These are phyloP conservation scores for Ceratocystis destructans DNA, from an alignment of 2,329 filamentous ascomycete genomes.

Conservation along the genomic window DNA sequence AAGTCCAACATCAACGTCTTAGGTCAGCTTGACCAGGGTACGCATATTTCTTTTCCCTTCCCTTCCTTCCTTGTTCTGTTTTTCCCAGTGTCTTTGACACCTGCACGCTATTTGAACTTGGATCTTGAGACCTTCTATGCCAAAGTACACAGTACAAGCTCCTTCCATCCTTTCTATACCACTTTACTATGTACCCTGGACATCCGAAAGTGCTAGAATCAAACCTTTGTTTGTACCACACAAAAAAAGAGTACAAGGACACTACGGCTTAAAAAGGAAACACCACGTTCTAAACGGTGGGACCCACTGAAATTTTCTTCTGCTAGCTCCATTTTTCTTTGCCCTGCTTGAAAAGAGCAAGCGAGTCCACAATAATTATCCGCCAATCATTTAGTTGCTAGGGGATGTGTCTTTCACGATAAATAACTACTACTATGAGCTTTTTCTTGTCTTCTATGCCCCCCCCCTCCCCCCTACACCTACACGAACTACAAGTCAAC, in stretches of 20 bases:
- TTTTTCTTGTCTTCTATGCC: too few species aligned
- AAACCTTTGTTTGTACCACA: neutral
- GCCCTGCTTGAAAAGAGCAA: neutral
- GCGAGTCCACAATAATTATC: neutral
- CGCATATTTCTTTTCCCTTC: neutral
- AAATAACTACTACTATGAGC: too few species aligned
- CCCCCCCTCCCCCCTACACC: too few species aligned
- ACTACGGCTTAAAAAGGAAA: neutral
- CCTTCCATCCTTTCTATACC: neutral
- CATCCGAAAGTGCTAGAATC: neutral
- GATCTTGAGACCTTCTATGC: neutral
- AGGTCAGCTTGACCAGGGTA: neutral
- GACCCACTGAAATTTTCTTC: slow-evolving; percentile 4
- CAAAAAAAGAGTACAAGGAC: neutral
- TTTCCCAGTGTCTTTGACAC: neutral
- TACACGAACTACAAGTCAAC: too few species aligned
- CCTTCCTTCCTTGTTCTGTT: neutral
- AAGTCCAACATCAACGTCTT: neutral
- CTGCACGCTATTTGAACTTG: neutral
- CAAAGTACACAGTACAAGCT: neutral
- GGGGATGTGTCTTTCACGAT: too few species aligned
- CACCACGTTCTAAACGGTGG: neutral
- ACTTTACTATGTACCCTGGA: neutral
- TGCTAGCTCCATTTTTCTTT: neutral
- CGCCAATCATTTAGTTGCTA: neutral